Evolutionary conservation across 345 rosid genomes (phyloP), one percentile per base, ranked within the genome.

Genomic region (Eutrema yunnanense): DNA sequence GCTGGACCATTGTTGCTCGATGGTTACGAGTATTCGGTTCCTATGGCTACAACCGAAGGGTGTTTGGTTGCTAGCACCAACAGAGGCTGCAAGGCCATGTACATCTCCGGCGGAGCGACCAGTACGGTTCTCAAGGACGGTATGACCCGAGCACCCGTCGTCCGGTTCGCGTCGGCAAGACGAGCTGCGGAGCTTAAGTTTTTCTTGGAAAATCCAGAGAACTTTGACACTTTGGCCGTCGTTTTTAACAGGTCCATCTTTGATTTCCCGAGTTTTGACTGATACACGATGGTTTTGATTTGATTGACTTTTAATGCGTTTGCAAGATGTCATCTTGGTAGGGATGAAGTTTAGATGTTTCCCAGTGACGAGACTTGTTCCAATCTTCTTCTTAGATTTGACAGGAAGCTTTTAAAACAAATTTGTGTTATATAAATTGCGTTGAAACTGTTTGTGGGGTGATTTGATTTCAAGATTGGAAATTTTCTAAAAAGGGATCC

Each of bases 31-130:
- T 86, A 87, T 62, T 77, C 82, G 13, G 86, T 95, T 52, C 99
- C 99, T 19, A 92, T 92, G 99, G 97, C 97, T 3, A 95, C 99
- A 3, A 95, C 99, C 0, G 99, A 95, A 77, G 99, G 99, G 0
- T 92, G 97, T 70, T 69, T 95, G 79, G 92, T 90, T 16, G 99
- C 99, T 8, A 95, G 99, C 56, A 75, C 96, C 6, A 95, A 95
- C 66, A 81, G 99, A 74, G 99, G 99, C 9, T 95, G 97, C 55
- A 95, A 90, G 67, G 96, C 96, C 12, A 92, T 95, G 61, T 73
- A 79, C 34, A 55, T 69, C 38, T 90, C 96, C 0, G 96, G 97
- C 11, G 99, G 99, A 3, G 98, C 91, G 2, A 80, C 75, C 10
- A 79, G 87, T 61, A 78, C 84, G 7, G 33, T 90, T 73, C 65